Base-by-base conservation (phyloP, 1,284 basidiomycete genomes). In the Ganoderma sinense region DNA sequence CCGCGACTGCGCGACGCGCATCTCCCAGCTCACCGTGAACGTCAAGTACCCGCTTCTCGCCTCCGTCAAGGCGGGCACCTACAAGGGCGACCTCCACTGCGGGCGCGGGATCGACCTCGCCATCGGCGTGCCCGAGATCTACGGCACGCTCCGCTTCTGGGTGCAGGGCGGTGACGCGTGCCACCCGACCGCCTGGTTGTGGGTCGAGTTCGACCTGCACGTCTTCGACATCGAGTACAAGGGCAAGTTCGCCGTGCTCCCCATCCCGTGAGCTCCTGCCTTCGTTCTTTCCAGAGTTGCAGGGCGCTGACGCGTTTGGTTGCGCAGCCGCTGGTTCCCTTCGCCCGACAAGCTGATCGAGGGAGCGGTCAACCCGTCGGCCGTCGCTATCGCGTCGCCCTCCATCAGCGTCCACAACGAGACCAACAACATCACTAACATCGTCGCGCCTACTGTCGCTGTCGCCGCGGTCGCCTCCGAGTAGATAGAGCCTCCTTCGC, bases 41-140 rank as follows among this genome's bases (percentile, higher is more conserved):
- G 29, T 59, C 33, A 59, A 59, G 33, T 59, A 59, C 56, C 56
- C 56, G 56, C 33, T 59, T 20, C 56, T 59, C 31, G 31, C 56
- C 10, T 59, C 56, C 56, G 33, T 59, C 56, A 59, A 59, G 33
- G 56, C 11, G 6, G 56, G 56, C 8, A 16, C 56, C 10, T 59
- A 36, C 56, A 33, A 59, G 33, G 56, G 56, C 56, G 33, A 59
- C 31, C 56, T 59, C 7, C 56, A 59, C 56, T n/a, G 31, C 31
- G 33, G 56, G 8, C 1, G 8, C 0, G 56, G 56, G 4, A 59
- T 59, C 18, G n/a, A 29, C 56, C 23, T 36, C 20, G 33, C 56
- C 20, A 33, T 59, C 33, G 56, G 56, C 33, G 56, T 59, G 31
- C 31, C 56, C 56, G 56, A 59, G 33, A 36, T 59, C 56, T 36